phyloP scores from a whole-genome alignment of 345 rosid species.

The Citropsis articulata region DNA sequence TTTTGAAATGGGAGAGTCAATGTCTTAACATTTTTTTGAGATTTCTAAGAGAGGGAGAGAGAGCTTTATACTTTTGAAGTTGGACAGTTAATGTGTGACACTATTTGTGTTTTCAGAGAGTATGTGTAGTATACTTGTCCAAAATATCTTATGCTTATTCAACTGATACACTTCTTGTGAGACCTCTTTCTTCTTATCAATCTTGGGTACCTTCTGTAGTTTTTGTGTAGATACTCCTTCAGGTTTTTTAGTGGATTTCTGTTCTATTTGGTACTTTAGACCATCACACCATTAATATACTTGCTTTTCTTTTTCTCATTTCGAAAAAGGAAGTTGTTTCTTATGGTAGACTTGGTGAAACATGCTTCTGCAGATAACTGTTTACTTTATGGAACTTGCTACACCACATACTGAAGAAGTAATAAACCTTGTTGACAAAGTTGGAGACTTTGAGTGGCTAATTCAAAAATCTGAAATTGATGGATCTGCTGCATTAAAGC shows the following conservation, averaged over 20 bases:
- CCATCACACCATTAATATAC: not conserved
- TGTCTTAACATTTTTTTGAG: not conserved
- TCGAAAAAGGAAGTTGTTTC: not conserved
- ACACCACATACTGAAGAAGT: constrained; percentile 93
- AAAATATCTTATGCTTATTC: not conserved
- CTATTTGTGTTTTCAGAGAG: not conserved
- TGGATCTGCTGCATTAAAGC: constrained; percentile 88
- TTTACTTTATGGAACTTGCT: constrained; percentile 93
- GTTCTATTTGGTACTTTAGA: not conserved
- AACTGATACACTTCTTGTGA: not conserved
- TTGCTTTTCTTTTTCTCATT: not conserved
- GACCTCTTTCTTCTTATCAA: not conserved
- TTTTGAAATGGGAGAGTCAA: not conserved
- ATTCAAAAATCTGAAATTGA: constrained; percentile 94
- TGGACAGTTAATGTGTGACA: not conserved
- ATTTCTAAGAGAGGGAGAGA: not conserved
- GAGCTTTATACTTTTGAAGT: not conserved
- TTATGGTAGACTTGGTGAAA: constrained; percentile 9
- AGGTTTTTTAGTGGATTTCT: not conserved
- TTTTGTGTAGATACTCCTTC: not conserved
- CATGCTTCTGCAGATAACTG: constrained; percentile 61
- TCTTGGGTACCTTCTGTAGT: not conserved
- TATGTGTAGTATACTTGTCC: not conserved
- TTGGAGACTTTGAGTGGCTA: constrained; percentile 98
- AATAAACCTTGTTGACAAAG: constrained; percentile 93